Base-by-base conservation (phyloP, 768 basidiomycete species). In the Paxillus involutus region DNA sequence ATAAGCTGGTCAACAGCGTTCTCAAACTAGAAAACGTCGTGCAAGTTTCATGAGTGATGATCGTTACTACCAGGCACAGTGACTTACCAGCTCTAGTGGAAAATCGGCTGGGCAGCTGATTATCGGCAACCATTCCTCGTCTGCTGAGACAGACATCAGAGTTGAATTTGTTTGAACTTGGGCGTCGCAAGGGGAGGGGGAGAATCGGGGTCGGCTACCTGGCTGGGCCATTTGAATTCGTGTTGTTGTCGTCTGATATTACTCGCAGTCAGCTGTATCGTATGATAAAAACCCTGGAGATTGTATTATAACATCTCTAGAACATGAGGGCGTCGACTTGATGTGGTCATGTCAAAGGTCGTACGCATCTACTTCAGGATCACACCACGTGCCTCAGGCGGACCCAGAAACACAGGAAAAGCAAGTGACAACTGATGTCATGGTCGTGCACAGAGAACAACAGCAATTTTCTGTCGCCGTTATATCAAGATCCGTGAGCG, bases 1-100 rank as follows among this genome's bases (percentile, higher is more conserved):
- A 94, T 76, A 16, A 96, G 75, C 57, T 91, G 88, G 24, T 79
- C 80, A 32, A 88, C 68, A 0, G 89, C 90, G 1, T 68, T 64
- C 59, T 88, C 82, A 64, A 97, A 97, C 91, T 94, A 57, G 16
- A 45, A 35, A 60, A 35, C 12, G 12, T 35, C 32, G 41, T 47
- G 47, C 35, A 45, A 41, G 43, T 26, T 49, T 30, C 46, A 29
- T n/a, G 36, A 49, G 10, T 26, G n/a, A 44, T 24, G 26, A 17
- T 43, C 36, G 19, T 7, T 2, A 24, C 35, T 39, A 17, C 45
- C 9, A 40, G 14, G 36, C 3, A 14, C 8, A 44, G 12, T 7
- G 13, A 53, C 77, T 64, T 56, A 81, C 81, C 44, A 81, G 59
- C 32, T 77, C 71, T 30, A 68, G 49, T 1, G 79, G 64, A 63